Conservation (phyloP, 495 filamentous ascomycete species). For the Aspergillus affinis region DNA sequence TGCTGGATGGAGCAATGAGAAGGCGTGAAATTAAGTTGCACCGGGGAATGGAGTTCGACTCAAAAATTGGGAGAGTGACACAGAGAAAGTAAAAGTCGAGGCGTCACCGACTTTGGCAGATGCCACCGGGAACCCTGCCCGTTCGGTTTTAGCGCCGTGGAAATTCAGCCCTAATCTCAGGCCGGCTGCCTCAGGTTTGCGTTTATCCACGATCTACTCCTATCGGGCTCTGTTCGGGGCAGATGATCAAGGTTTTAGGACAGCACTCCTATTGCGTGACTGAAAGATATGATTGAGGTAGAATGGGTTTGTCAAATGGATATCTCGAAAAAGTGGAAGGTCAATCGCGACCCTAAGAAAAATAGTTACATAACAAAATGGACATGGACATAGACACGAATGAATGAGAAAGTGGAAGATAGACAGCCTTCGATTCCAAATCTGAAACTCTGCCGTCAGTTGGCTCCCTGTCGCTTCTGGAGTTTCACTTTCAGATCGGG, state of each 20-base stretch:
- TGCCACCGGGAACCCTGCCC: background rate
- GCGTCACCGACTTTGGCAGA: no score
- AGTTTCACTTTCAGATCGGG: constrained; percentile 24
- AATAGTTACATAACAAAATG: background rate
- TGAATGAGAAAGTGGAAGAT: background rate
- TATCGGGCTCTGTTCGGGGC: no score
- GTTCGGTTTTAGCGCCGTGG: background rate
- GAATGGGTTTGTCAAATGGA: background rate
- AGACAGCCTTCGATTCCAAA: background rate
- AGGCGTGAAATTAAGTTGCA: no score
- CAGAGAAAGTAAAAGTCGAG: no score
- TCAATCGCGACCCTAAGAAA: background rate
- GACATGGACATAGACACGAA: background rate
- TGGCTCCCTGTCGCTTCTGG: constrained; percentile 1
- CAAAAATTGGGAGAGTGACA: background rate
- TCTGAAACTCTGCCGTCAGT: background rate
- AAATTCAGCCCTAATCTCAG: background rate
- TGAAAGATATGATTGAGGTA: background rate
- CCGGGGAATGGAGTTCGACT: background rate
- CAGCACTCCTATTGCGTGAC: background rate
- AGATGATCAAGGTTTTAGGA: no score
- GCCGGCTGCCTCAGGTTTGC: background rate
- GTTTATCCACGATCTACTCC: no score
- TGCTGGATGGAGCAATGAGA: background rate
- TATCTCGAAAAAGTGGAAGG: background rate